phyloP scores from a whole-genome alignment of 2,329 filamentous ascomycete genomes.

The Zasmidium citrigriseum region DNA sequence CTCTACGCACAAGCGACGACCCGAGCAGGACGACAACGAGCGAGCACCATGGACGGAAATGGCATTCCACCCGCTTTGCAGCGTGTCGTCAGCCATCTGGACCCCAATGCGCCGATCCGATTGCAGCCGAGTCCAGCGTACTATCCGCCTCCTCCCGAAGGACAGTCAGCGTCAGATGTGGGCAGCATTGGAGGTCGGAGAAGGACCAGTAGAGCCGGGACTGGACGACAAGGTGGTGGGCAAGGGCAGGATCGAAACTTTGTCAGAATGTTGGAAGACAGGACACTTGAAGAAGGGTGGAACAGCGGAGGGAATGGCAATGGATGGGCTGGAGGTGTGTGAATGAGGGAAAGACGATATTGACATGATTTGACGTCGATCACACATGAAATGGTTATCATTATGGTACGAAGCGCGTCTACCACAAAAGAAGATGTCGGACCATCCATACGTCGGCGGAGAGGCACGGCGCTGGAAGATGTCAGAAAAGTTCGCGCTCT shows the following conservation, averaged over 20 bases:
- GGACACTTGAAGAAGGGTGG: constrained; percentile 87
- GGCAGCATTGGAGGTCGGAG: constrained; percentile 71
- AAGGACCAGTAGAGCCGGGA: constrained; percentile 57
- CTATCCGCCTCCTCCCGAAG: constrained; percentile 89
- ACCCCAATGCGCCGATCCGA: constrained; percentile 90
- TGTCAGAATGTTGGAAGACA: constrained; percentile 90
- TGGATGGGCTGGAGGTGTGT: constrained; percentile 23
- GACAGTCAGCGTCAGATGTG: constrained; percentile 67
- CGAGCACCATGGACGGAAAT: constrained; percentile 91
- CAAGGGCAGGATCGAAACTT: constrained; percentile 71
- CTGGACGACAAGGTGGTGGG: constrained; percentile 40
- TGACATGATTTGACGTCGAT: too few relatives aligned
- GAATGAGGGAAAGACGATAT: neutral
- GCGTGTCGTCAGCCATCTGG: constrained; percentile 90
- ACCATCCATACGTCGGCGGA: too few relatives aligned
- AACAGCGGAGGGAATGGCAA: constrained; percentile 23
- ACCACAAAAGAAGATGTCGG: too few relatives aligned
- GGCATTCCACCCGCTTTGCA: constrained; percentile 92
- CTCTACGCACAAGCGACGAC: constrained; percentile 74
- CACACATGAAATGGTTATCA: neutral
- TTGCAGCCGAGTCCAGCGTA: constrained; percentile 95
- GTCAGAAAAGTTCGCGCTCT: too few relatives aligned
- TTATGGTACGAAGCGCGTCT: too few relatives aligned
- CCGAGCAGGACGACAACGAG: constrained; percentile 78
- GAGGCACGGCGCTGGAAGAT: too few relatives aligned